phyloP scores from a whole-genome alignment of 176 grass and related monocot genomes.

The Aegilops umbellulata region DNA sequence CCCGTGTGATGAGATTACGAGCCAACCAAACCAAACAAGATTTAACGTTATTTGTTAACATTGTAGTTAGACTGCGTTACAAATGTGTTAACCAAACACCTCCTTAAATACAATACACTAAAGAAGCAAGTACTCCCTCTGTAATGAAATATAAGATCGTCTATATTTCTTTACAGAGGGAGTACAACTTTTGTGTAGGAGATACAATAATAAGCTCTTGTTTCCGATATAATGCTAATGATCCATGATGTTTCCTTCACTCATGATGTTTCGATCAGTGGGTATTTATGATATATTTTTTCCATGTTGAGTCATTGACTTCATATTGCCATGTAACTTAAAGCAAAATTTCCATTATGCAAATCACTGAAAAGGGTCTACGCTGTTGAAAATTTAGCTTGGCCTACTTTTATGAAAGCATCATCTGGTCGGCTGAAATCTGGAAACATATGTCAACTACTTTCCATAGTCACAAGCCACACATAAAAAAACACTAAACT shows the following conservation, averaged over 20 bases:
- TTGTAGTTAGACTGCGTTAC: too few species aligned
- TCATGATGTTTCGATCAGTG: not conserved
- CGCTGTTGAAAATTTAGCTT: not conserved
- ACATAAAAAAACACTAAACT: slow-evolving; percentile 13
- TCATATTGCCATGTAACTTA: not conserved
- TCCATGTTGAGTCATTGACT: not conserved
- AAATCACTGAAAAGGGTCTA: not conserved
- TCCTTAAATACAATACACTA: too few species aligned
- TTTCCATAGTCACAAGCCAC: not conserved
- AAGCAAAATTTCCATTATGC: not conserved
- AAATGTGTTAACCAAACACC: too few species aligned
- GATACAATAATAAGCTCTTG: too few species aligned
- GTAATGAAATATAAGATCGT: too few species aligned
- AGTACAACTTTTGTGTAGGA: too few species aligned
- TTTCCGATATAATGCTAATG: too few species aligned
- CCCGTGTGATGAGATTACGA: too few species aligned
- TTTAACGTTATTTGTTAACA: too few species aligned
- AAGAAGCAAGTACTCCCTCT: too few species aligned
- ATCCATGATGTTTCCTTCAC: not conserved
- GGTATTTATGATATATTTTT: not conserved
- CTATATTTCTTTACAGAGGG: too few species aligned
- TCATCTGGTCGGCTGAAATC: not conserved
- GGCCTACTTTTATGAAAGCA: not conserved
- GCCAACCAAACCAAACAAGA: too few species aligned
- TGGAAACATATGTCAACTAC: not conserved